Percentiles rank a stretch among this genome's conserved stretches.
phyloP scores from a whole-genome alignment of 768 basidiomycete genomes.

The Naganishia kalamii region DNA sequence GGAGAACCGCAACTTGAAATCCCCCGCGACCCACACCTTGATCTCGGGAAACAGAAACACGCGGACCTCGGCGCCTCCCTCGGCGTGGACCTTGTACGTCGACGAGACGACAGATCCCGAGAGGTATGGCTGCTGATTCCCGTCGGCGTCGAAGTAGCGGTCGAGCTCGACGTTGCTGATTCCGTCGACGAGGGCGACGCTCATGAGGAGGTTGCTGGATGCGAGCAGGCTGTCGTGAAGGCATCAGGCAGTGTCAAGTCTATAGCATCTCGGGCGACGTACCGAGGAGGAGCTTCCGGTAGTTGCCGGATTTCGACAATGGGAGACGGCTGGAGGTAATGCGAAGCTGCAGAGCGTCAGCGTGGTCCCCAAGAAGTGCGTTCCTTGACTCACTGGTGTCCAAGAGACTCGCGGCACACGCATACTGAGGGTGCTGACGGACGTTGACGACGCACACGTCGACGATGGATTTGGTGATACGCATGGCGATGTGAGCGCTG shows the following conservation, averaged over 20 bases:
- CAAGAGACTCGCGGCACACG: neutral
- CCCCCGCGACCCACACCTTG: neutral
- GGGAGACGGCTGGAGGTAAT: neutral
- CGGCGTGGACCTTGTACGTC: neutral
- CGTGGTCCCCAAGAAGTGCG: too few relatives aligned
- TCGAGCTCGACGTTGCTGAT: neutral
- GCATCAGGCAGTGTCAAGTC: neutral
- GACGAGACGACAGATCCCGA: neutral
- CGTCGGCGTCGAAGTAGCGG: neutral
- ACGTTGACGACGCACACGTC: neutral
- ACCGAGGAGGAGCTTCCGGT: too few relatives aligned
- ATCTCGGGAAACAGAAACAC: conserved; percentile 1
- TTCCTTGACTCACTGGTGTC: conserved; percentile 5
- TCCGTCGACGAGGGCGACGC: neutral
- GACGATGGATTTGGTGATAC: neutral
- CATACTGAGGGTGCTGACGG: neutral
- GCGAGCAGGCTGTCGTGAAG: neutral
- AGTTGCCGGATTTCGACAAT: conserved; percentile 2
- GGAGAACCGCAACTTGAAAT: neutral
- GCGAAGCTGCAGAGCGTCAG: neutral
- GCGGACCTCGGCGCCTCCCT: neutral
- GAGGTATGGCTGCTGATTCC: neutral
- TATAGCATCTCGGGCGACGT: neutral
- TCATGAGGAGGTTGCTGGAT: neutral
- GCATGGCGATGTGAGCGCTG: neutral